Evolutionary conservation across 768 basidiomycete species (phyloP).

Genomic region (Xerocomus potaroensis): DNA sequence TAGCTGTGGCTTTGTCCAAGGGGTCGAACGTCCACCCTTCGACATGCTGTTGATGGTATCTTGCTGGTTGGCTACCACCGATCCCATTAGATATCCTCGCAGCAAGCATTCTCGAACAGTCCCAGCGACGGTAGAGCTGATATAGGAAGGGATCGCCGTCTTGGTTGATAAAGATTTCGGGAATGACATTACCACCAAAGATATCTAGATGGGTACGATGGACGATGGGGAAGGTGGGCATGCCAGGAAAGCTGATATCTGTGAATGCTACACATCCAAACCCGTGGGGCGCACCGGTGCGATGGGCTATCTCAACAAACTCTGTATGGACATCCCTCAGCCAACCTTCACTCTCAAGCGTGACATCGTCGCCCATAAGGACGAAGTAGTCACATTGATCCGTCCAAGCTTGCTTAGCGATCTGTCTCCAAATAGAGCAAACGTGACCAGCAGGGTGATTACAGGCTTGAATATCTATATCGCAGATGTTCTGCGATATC

Average conservation of each 20-base stretch:
- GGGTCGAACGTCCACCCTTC: constrained; percentile 46
- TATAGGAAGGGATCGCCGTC: constrained; percentile 57
- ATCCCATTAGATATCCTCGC: constrained; percentile 40
- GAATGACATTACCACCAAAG: constrained; percentile 47
- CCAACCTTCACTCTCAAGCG: constrained; percentile 50
- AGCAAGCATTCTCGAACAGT: constrained; percentile 43
- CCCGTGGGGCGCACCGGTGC: constrained; percentile 36
- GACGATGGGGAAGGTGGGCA: constrained; percentile 59
- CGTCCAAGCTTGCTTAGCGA: constrained; percentile 44
- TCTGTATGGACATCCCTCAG: constrained; percentile 38
- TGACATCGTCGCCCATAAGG: constrained; percentile 54
- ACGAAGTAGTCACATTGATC: constrained; percentile 48
- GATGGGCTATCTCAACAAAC: constrained; percentile 35
- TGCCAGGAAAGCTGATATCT: constrained; percentile 51
- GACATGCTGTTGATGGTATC: constrained; percentile 45
- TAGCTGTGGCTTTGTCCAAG: constrained; percentile 38
- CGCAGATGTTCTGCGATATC: constrained; percentile 32
- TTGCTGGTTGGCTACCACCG: constrained; percentile 42
- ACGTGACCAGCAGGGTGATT: constrained; percentile 42
- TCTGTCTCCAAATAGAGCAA: constrained; percentile 51
- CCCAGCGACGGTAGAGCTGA: constrained; percentile 58
- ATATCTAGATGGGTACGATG: constrained; percentile 54
- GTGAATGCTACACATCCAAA: constrained; percentile 58
- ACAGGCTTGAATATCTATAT: constrained; percentile 36
- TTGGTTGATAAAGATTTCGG: constrained; percentile 52